Evolutionary conservation across 1,139 yeast genomes (phyloP), one percentile per base, ranked within the genome.

Genomic region (Torulaspora pretoriensis): DNA sequence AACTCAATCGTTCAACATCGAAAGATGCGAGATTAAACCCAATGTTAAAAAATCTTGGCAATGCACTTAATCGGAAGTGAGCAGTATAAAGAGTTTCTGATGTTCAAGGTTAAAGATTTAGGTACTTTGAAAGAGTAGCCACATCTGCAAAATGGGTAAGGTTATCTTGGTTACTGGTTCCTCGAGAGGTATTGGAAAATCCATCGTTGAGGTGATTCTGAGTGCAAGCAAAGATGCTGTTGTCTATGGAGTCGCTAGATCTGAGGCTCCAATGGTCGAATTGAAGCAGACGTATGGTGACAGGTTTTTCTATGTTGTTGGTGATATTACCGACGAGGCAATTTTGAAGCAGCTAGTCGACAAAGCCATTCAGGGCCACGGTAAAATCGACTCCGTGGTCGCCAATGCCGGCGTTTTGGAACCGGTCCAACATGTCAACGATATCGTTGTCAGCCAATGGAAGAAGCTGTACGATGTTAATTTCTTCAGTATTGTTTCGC

Each of bases 341-440:
- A 68, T 80, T 1, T 71, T 77, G 10, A 55, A 63, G 3, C 48
- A 59, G 4, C 69, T 84, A 0, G 72, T 84, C 12, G 64, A 68
- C 1, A 45, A 65, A 17, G 81, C 90, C 0, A 55, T 76, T 8
- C 51, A 60, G 4, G 70, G 70, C 47, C 82, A 75, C 59, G 92
- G 89, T 2, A 47, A 46, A 19, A 42, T 62, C 12, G 80, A 85
- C 57, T 79, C 92, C 0, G 64, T 88, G 5, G 75, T 92, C 37
- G 81, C 89, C 47, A 90, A 92, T 67, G 97, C 97, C 2, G 97
- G 97, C 2, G 79, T 83, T 0, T 68, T 92, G 49, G 90, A 81
- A 22, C 96, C 97, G 0, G 95, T 90, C 3, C 75, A 34, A 60
- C 66, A 34, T 13, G 63, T 68, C 7, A 54, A 57, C 8, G 41